phyloP scores from a whole-genome alignment of 257 asterid species.

The Apocynum venetum region DNA sequence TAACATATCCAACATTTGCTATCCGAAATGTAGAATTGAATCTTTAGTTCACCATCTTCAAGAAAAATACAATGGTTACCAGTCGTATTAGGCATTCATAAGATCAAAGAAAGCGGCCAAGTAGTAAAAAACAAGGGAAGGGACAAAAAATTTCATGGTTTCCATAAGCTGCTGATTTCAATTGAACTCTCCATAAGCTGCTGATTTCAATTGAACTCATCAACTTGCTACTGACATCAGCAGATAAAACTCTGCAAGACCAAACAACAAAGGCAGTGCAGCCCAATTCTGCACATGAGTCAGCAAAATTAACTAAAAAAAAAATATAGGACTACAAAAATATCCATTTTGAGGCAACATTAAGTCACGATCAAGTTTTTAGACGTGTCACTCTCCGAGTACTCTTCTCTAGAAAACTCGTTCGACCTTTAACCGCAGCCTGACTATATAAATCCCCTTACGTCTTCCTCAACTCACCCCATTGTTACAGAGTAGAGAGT shows the following conservation, averaged over 20 bases:
- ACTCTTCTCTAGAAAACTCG: conserved; percentile 6
- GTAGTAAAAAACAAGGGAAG: not conserved
- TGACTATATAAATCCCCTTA: conserved; percentile 32
- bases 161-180: not conserved
- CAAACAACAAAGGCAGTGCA: not conserved
- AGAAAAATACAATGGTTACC: not conserved
- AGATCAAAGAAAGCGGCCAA: not conserved
- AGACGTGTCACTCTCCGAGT: conserved; percentile 30
- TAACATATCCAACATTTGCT: too few relatives aligned
- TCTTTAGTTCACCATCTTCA: not conserved
- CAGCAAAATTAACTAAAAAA: too few relatives aligned
- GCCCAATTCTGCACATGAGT: not conserved
- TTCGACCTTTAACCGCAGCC: conserved; percentile 25
- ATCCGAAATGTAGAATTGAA: not conserved
- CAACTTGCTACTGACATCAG: not conserved
- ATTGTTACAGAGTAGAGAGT: not conserved
- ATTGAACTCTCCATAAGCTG: not conserved
- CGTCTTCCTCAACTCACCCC: conserved; percentile 20
- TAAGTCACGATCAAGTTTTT: not conserved
- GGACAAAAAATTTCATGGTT: too few relatives aligned
- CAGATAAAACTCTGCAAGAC: not conserved
- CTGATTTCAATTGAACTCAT: not conserved
- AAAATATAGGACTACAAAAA: not conserved
- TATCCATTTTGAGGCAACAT: not conserved
- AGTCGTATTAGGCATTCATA: not conserved